Evolutionary conservation across 495 filamentous ascomycete species (phyloP), one percentile per base, ranked within the genome.

Genomic region (Thermochaetoides thermophila): DNA sequence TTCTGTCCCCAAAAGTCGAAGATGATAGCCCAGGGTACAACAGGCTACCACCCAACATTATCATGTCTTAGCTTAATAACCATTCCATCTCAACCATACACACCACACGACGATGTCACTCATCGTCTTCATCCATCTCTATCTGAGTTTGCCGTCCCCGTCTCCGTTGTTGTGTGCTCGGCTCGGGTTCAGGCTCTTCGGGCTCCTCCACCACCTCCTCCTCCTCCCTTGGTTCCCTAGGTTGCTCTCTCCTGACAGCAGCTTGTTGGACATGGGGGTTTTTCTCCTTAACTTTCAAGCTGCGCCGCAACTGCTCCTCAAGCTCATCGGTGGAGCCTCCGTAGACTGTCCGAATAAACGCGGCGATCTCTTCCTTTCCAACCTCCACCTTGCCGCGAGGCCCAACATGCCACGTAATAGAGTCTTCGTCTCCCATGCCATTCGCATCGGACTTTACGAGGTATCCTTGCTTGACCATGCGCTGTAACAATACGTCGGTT

Each of bases 321-420:
- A 78, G 46, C 31, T 72, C 68, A 3, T 63, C 56, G 6, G 52
- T 61, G 17, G 51, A 49, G 6, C 57, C 53, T 18, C 64, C 69
- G 53, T 69, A 74, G 19, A 75, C 57, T 35, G 69, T 60, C 34
- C 68, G 68, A 3, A 87, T 73, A 31, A 96, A 46, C 2, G 70
- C 71, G 10, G 73, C 70, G 19, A 91, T 76, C 10, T 75, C 79
- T 19, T 69, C 63, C 33, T 71, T 69, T 2, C 76, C 78, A 20
- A 97, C 76, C 50, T 97, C 89, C 9, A 82, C 61, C 57, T 82
- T 94, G 10, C 84, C 89, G 21, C 89, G 65, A 19, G 82, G 77
- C 3, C 84, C 85, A 17, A 92, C 67, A 37, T 78, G 69, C 60
- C 75, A 93, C 31, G 78, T 81, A 7, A 82, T 66, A 4, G 66